phyloP scores from a whole-genome alignment of 805 yeast species.

The Ogataea methanolica region DNA sequence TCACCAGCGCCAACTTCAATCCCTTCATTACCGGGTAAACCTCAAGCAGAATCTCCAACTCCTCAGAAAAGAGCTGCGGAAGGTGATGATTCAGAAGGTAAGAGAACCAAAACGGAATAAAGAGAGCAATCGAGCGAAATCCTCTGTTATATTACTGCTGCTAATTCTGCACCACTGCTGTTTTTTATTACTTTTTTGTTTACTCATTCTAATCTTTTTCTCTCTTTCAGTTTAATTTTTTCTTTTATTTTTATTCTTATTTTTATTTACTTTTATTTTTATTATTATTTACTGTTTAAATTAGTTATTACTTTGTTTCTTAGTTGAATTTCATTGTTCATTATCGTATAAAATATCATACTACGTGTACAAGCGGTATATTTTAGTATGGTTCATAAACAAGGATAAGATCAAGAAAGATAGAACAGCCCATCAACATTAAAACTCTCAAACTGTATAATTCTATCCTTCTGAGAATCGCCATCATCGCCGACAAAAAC shows the following conservation, averaged over 20 bases:
- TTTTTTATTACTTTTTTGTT: no score
- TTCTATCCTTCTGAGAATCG: no score
- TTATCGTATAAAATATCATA: no score
- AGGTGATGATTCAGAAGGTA: conserved; percentile 12
- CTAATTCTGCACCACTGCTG: no score
- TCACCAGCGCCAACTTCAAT: not conserved
- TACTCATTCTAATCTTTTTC: no score
- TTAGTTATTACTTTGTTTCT: not conserved
- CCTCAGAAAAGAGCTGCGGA: conserved; percentile 20
- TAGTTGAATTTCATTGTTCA: no score
- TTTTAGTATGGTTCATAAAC: no score
- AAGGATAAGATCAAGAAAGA: not conserved
- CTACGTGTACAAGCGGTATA: no score
- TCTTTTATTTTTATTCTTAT: no score
- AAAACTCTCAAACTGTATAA: not conserved
- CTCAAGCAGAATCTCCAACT: not conserved
- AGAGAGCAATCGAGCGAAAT: not conserved
- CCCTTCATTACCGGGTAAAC: not conserved
- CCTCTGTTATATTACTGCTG: not conserved
- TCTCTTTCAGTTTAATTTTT: no score
- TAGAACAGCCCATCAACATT: not conserved
- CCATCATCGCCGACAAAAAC: conserved; percentile 17
- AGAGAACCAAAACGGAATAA: conserved; percentile 18
- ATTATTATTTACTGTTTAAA: not conserved
- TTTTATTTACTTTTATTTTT: no score